Evolutionary conservation across 441 rosid genomes (phyloP).

Genomic region (Populus tomentosa): DNA sequence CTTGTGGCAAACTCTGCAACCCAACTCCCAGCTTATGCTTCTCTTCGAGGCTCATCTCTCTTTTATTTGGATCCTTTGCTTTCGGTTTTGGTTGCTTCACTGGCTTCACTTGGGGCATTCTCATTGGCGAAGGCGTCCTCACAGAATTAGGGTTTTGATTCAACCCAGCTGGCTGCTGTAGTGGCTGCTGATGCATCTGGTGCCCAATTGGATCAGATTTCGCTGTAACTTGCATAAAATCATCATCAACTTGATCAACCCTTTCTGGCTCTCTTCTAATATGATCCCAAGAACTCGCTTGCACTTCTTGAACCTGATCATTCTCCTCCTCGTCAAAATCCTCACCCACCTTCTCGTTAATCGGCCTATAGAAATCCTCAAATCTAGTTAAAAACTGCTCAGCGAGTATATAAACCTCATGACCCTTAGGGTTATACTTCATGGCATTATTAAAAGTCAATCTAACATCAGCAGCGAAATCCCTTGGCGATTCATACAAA

Average conservation of each 20-base stretch:
- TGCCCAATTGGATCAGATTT: not conserved
- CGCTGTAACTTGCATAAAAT: not conserved
- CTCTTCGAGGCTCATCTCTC: constrained; percentile 43
- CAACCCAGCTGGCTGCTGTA: not conserved
- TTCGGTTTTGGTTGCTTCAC: constrained; percentile 36
- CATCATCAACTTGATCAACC: not conserved
- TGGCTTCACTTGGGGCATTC: constrained; percentile 2
- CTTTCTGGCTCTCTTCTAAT: not conserved
- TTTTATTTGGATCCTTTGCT: constrained; percentile 33
- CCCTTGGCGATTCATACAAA: constrained; percentile 27
- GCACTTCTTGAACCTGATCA: not conserved
- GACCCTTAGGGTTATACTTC: constrained; percentile 39
- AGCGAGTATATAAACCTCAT: constrained; percentile 33
- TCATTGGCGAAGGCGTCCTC: not conserved
- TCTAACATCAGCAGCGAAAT: constrained; percentile 44
- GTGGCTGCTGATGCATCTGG: not conserved
- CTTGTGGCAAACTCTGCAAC: constrained; percentile 36
- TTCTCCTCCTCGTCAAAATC: constrained; percentile 14
- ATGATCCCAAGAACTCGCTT: constrained; percentile 5
- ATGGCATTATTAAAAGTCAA: constrained; percentile 45
- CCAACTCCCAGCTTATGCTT: constrained; percentile 31
- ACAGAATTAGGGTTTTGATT: not conserved
- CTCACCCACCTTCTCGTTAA: constrained; percentile 20
- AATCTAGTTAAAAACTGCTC: constrained; percentile 27
- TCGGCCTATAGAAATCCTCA: constrained; percentile 27